Evolutionary conservation across 2,329 filamentous ascomycete species (phyloP).

Genomic region (Colletotrichum chlorophyti): DNA sequence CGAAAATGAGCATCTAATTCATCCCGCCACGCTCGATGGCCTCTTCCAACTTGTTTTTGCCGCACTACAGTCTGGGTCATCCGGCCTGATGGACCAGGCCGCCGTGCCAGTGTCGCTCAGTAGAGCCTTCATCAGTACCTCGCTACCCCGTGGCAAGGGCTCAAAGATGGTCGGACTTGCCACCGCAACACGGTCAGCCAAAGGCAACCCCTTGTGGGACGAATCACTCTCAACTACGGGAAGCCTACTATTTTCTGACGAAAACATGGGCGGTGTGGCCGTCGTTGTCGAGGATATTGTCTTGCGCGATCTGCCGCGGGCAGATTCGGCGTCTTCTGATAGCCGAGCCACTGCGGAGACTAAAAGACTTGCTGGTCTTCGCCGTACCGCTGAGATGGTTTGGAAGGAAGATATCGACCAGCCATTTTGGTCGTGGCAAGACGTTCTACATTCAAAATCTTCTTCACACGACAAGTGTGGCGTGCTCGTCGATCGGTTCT

Average conservation of each 20-base stretch:
- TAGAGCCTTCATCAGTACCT: constrained; percentile 34
- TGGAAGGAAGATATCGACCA: constrained; percentile 10
- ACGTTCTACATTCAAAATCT: neutral
- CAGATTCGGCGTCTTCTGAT: no score
- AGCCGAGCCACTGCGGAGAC: no score
- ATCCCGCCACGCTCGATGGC: constrained; percentile 16
- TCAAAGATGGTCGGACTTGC: constrained; percentile 25
- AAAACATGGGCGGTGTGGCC: no score
- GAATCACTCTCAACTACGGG: no score
- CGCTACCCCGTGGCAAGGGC: constrained; percentile 18
- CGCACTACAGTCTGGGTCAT: constrained; percentile 37
- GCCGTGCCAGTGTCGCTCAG: constrained; percentile 37
- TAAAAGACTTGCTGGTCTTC: no score
- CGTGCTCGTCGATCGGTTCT: neutral
- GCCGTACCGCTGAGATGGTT: neutral
- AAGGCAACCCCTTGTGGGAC: no score
- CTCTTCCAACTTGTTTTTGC: constrained; percentile 35
- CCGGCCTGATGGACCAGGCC: constrained; percentile 37
- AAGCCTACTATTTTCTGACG: constrained; percentile 30
- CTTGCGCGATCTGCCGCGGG: constrained; percentile 33
- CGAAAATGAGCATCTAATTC: constrained; percentile 14
- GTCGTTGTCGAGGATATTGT: no score
- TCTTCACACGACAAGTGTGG: neutral
- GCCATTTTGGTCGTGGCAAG: neutral
- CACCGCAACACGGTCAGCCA: no score